These are phyloP conservation scores for slime mould (Dictyostelium discoideum) DNA, from an alignment of 78 protist genomes.

Conservation along the genomic window DNA sequence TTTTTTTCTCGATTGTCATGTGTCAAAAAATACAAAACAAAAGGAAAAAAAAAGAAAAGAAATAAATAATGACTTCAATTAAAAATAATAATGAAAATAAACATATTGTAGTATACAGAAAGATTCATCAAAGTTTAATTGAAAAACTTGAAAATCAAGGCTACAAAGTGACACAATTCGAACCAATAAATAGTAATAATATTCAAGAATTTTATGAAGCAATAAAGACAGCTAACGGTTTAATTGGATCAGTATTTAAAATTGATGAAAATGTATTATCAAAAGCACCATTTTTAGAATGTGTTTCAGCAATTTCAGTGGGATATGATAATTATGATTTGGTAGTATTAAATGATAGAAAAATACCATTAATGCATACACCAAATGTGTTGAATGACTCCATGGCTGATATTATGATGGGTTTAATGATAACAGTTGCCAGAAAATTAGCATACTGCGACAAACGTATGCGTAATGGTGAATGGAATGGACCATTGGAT, in stretches of 20 bases:
- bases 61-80: background rate
- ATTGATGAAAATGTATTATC: background rate
- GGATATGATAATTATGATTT: conserved; percentile 69
- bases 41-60: no score
- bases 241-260: background rate
- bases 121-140: background rate
- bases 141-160: background rate
- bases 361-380: conserved; percentile 40
- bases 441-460: conserved; percentile 14
- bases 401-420: conserved; percentile 57
- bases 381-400: conserved; percentile 62
- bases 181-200: background rate
- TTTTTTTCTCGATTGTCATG: no score
- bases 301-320: conserved; percentile 22
- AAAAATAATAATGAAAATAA: background rate
- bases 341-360: background rate
- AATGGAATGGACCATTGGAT: background rate
- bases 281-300: background rate
- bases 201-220: background rate
- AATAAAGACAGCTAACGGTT: background rate
- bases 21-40: no score
- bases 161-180: background rate
- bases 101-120: conserved; percentile 6
- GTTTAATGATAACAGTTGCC: conserved; percentile 38
- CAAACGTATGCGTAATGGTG: background rate